These are phyloP conservation scores for Penicillium brevicompactum DNA, from an alignment of 2,329 filamentous ascomycete species.

Conservation along the genomic window DNA sequence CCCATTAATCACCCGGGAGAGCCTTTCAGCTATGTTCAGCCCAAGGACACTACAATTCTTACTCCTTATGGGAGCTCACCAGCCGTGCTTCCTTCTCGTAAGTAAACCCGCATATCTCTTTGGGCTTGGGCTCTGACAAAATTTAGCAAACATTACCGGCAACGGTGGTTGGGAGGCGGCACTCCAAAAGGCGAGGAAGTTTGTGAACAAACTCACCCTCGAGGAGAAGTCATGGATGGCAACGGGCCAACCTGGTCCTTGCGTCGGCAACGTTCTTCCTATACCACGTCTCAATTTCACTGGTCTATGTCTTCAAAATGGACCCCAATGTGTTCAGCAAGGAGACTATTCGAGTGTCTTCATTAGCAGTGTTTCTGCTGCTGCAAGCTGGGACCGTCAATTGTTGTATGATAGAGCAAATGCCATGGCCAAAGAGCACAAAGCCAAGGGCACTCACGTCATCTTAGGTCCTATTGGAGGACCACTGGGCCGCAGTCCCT, in stretches of 20 bases:
- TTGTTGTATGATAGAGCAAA: conserved; percentile 56
- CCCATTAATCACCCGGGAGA: conserved; percentile 13
- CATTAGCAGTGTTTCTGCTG: conserved; percentile 70
- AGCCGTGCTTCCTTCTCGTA: conserved; percentile 22
- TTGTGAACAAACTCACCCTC: conserved; percentile 23
- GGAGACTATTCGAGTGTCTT: conserved; percentile 69
- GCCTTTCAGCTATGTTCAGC: conserved; percentile 22
- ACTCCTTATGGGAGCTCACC: conserved; percentile 20
- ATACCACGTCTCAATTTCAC: conserved; percentile 31
- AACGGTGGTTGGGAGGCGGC: conserved; percentile 25
- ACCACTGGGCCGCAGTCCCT: conserved; percentile 44
- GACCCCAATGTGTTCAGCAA: conserved; percentile 62
- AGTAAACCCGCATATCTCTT: background rate
- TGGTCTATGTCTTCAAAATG: conserved; percentile 35
- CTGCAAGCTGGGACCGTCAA: conserved; percentile 62
- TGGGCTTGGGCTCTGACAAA: background rate
- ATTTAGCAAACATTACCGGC: conserved; percentile 19
- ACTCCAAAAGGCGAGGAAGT: conserved; percentile 34
- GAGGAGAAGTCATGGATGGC: conserved; percentile 24
- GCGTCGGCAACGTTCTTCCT: conserved; percentile 32
- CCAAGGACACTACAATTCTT: conserved; percentile 20
- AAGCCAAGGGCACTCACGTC: conserved; percentile 41
- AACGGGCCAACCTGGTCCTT: conserved; percentile 19
- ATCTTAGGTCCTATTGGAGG: conserved; percentile 45
- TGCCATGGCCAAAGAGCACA: conserved; percentile 57